phyloP scores from a whole-genome alignment of 768 basidiomycete species.

The Chlorophyllum brunneum region DNA sequence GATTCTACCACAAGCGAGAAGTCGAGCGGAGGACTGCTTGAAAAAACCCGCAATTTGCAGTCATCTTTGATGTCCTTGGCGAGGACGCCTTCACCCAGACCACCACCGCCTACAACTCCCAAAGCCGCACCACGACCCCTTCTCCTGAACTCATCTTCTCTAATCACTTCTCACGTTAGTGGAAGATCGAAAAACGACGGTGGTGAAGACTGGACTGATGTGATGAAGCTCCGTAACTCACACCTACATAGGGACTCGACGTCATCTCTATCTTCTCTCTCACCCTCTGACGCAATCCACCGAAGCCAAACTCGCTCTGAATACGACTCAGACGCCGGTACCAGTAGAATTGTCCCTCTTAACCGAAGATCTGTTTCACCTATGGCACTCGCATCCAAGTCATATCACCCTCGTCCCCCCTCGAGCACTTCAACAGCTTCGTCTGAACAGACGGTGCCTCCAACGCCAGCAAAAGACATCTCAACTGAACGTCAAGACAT shows the following conservation, averaged over 20 bases:
- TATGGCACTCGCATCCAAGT: conserved; percentile 55
- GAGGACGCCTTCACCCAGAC: conserved; percentile 19
- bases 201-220: conserved; percentile 44
- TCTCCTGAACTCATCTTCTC: conserved; percentile 50
- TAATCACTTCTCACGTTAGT: conserved; percentile 33
- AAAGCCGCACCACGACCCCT: conserved; percentile 66
- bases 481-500: conserved; percentile 7
- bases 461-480: conserved; percentile 20
- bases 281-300: conserved; percentile 46
- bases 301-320: conserved; percentile 40
- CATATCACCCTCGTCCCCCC: conserved; percentile 31
- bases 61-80: conserved; percentile 5
- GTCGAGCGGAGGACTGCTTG: conserved; percentile 17
- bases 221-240: conserved; percentile 36
- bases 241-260: conserved; percentile 48
- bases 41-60: conserved; percentile 20
- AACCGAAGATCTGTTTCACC: conserved; percentile 70
- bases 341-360: conserved; percentile 58
- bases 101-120: conserved; percentile 27
- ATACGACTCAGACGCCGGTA: conserved; percentile 50
- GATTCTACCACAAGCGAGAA: background rate
- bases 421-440: conserved; percentile 40
- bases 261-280: conserved; percentile 63
- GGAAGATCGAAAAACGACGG: conserved; percentile 18
- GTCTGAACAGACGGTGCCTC: conserved; percentile 31